These are phyloP conservation scores for Candida broadrunensis DNA, from an alignment of 805 yeast species.

Conservation along the genomic window DNA sequence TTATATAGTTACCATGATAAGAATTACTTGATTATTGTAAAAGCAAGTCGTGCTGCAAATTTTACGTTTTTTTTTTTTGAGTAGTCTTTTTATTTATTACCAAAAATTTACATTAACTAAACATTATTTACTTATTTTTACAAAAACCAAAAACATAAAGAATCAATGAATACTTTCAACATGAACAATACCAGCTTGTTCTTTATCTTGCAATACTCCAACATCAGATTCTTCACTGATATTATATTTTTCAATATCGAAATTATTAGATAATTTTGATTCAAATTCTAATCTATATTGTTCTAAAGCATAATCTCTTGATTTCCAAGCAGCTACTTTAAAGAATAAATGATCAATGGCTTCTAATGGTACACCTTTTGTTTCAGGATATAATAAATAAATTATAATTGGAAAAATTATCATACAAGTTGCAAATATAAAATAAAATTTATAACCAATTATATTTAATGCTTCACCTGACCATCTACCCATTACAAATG, in stretches of 20 bases:
- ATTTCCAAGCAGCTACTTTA: slow-evolving; percentile 33
- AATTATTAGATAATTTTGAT: not conserved
- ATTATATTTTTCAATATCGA: not conserved
- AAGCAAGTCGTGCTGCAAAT: too few species aligned
- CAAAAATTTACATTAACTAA: too few species aligned
- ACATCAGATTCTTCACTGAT: slow-evolving; percentile 1
- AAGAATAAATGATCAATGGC: slow-evolving; percentile 28
- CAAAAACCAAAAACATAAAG: too few species aligned
- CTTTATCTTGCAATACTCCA: not conserved
- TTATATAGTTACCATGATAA: too few species aligned
- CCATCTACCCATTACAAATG: slow-evolving; percentile 46
- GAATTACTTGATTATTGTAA: too few species aligned
- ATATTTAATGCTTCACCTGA: slow-evolving; percentile 42
- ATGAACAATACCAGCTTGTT: not conserved
- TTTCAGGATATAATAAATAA: slow-evolving; percentile 35
- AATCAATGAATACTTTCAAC: not conserved
- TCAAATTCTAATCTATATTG: not conserved
- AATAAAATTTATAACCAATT: slow-evolving; percentile 44
- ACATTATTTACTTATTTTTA: too few species aligned
- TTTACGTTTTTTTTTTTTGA: too few species aligned
- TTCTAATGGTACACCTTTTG: slow-evolving; percentile 33
- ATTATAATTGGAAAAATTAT: slow-evolving; percentile 24
- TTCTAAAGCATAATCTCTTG: slow-evolving; percentile 23
- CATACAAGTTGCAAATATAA: slow-evolving; percentile 36
- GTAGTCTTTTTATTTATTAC: too few species aligned